Evolutionary conservation across 2,329 filamentous ascomycete species (phyloP).

Genomic region (Graphilbum fragrans): DNA sequence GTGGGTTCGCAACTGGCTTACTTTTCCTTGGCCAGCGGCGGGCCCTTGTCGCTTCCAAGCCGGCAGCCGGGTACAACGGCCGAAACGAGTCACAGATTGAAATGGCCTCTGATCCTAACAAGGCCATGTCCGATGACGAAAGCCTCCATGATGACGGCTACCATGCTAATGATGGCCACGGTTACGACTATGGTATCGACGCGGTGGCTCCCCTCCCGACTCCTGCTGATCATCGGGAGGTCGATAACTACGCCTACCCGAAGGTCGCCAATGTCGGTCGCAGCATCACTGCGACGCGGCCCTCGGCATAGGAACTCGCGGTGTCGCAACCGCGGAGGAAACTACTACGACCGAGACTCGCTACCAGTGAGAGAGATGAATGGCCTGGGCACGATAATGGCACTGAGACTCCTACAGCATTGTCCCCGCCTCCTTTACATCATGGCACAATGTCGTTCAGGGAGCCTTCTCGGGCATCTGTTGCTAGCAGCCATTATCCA

Average conservation of each 20-base stretch:
- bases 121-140: constrained; percentile 1
- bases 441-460: neutral
- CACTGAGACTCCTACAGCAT: neutral
- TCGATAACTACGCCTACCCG: neutral
- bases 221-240: neutral
- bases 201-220: neutral
- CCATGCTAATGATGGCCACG: too few relatives aligned
- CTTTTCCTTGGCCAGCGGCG: constrained; percentile 48
- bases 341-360: neutral
- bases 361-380: too few relatives aligned
- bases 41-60: constrained; percentile 17
- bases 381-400: too few relatives aligned
- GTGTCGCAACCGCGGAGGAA: constrained; percentile 6
- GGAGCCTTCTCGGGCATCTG: neutral
- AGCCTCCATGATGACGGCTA: too few relatives aligned
- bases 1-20: constrained; percentile 42
- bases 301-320: constrained; percentile 10
- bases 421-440: constrained; percentile 8
- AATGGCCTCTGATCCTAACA: constrained; percentile 2
- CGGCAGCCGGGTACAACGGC: constrained; percentile 21
- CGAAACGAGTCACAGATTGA: constrained; percentile 7
- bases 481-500: constrained; percentile 1
- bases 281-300: too few relatives aligned
- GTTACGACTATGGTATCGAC: neutral
- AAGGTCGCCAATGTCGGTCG: too few relatives aligned